Evolutionary conservation across 2,329 filamentous ascomycete genomes (phyloP).

Genomic region (Pyrenophora teres): DNA sequence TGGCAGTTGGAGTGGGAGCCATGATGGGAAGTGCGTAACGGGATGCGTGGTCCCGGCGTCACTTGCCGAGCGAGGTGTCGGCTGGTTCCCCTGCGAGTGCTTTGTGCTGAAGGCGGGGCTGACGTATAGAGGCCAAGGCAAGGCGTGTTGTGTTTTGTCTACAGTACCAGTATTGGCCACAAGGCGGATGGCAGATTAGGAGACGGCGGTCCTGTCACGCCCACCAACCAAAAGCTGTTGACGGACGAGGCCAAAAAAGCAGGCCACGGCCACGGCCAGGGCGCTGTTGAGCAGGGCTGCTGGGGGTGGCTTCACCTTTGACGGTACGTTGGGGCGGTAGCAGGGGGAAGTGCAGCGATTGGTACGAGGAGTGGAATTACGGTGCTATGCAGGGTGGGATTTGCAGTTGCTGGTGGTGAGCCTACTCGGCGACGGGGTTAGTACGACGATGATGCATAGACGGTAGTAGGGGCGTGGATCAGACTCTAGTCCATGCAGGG

Average conservation of each 20-base stretch:
- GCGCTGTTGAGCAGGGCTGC: background rate
- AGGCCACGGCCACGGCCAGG: too few species aligned
- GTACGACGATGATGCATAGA: constrained; percentile 16
- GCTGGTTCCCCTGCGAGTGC: constrained; percentile 7
- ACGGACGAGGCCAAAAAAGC: too few species aligned
- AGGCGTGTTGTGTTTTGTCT: background rate
- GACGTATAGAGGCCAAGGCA: constrained; percentile 7
- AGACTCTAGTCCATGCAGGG: constrained; percentile 18
- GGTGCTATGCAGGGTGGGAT: background rate
- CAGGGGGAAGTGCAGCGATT: background rate
- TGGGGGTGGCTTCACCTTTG: background rate
- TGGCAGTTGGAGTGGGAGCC: constrained; percentile 4
- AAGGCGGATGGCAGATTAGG: constrained; percentile 2
- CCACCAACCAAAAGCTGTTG: too few species aligned
- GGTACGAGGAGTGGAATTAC: background rate
- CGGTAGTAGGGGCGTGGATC: constrained; percentile 13
- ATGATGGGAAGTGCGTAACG: constrained; percentile 19
- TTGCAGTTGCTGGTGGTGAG: background rate
- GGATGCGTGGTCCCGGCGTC: constrained; percentile 10
- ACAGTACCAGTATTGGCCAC: background rate
- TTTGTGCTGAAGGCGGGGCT: constrained; percentile 13
- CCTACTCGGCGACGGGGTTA: background rate
- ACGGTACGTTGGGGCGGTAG: background rate
- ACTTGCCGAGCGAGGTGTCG: constrained; percentile 10
- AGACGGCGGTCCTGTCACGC: background rate